Evolutionary conservation across 2,329 filamentous ascomycete genomes (phyloP).

Genomic region (Ceratocystis ficicola): DNA sequence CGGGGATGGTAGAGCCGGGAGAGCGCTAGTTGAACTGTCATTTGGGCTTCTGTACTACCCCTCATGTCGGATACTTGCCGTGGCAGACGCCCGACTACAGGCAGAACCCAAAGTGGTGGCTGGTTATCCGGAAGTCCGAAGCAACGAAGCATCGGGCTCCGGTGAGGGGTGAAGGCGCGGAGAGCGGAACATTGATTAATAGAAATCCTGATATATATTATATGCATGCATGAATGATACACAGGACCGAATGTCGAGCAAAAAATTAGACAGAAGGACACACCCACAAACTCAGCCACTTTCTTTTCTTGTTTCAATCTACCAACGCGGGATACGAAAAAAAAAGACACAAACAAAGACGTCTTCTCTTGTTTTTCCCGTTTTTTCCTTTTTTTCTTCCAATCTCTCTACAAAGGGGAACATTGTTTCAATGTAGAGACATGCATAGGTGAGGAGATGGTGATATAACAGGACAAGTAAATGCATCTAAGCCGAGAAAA

Average conservation of each 20-base stretch:
- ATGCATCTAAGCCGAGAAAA: conserved; percentile 4
- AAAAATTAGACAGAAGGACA: neutral
- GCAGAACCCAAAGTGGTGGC: neutral
- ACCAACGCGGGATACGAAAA: neutral
- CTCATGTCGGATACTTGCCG: neutral
- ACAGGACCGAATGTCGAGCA: neutral
- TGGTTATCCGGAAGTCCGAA: conserved; percentile 20
- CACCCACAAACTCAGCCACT: neutral
- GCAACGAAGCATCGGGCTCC: neutral
- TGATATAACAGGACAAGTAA: neutral
- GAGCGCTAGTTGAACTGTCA: neutral
- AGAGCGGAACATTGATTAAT: neutral
- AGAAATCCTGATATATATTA: neutral
- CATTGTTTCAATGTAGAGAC: conserved; percentile 7
- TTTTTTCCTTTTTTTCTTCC: neutral
- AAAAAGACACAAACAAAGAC: neutral
- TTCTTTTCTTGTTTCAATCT: neutral
- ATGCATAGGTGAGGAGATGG: neutral
- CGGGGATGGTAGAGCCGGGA: neutral
- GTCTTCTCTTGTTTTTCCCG: neutral
- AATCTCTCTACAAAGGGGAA: neutral
- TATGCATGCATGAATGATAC: neutral
- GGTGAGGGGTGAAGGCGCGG: neutral
- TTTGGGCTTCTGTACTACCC: neutral
- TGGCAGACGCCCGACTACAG: neutral